phyloP scores from a whole-genome alignment of 108 stramenopile species.

The Seminavis robusta region DNA sequence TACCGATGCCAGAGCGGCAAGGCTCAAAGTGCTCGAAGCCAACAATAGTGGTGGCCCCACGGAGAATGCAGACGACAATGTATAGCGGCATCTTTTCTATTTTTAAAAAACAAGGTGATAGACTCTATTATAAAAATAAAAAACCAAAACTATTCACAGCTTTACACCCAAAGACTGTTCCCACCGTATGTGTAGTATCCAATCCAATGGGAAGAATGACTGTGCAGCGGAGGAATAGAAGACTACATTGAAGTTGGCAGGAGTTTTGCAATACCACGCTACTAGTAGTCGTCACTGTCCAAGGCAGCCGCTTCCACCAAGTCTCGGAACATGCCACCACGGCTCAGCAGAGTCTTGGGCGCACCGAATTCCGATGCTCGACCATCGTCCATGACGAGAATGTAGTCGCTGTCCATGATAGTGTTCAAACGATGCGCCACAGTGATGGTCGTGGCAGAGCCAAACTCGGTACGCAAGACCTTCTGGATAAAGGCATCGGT shows the following conservation, averaged over 20 bases:
- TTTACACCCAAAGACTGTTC: too few species aligned
- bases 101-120: too few species aligned
- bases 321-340: neutral
- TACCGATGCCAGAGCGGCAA: too few species aligned
- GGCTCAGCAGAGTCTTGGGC: neutral
- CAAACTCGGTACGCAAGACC: constrained; percentile 60
- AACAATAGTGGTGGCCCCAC: too few species aligned
- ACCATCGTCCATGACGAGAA: neutral
- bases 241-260: neutral
- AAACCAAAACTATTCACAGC: too few species aligned
- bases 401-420: constrained; percentile 28
- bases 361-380: neutral
- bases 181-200: too few species aligned
- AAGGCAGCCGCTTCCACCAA: too few species aligned
- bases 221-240: neutral
- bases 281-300: neutral
- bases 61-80: too few species aligned
- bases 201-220: too few species aligned
- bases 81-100: too few species aligned
- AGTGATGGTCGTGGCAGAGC: constrained; percentile 84
- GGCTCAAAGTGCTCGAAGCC: too few species aligned
- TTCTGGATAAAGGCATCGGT: constrained; percentile 88
- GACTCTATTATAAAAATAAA: too few species aligned
- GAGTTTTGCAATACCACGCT: neutral
- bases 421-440: constrained; percentile 75